These are phyloP conservation scores for Ascochyta fabae DNA, from an alignment of 2,329 filamentous ascomycete genomes.

Conservation along the genomic window DNA sequence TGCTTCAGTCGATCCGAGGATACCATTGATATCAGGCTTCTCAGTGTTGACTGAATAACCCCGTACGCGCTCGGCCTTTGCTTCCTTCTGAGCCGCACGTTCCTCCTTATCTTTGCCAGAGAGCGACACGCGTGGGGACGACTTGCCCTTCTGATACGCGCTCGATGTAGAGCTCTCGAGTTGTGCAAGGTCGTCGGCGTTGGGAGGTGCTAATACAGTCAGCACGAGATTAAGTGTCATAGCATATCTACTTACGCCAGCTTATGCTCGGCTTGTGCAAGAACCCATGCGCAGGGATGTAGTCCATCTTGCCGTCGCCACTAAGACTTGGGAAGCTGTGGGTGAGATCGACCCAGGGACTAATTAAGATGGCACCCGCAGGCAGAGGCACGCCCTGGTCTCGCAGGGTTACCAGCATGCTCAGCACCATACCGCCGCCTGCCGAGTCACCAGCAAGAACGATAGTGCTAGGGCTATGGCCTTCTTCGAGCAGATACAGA, in stretches of 20 bases:
- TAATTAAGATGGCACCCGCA: conserved; percentile 87
- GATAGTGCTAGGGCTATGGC: conserved; percentile 81
- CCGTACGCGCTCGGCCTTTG: conserved; percentile 41
- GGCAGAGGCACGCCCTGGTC: conserved; percentile 85
- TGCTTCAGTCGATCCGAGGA: conserved; percentile 15
- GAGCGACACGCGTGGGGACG: conserved; percentile 12
- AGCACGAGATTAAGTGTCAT: neutral
- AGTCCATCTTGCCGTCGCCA: conserved; percentile 75
- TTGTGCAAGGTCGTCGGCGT: conserved; percentile 71
- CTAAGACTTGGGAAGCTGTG: conserved; percentile 94
- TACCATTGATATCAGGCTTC: conserved; percentile 20
- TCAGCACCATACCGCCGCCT: conserved; percentile 87
- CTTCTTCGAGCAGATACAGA: conserved; percentile 73
- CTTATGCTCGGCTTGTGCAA: conserved; percentile 85
- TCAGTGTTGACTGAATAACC: conserved; percentile 43
- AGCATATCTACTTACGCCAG: conserved; percentile 65
- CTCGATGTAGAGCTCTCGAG: conserved; percentile 44
- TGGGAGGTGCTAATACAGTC: conserved; percentile 68
- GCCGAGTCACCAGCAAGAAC: conserved; percentile 91
- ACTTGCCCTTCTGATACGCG: conserved; percentile 17
- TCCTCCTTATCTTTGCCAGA: conserved; percentile 28
- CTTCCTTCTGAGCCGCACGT: conserved; percentile 44
- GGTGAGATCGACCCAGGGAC: conserved; percentile 93
- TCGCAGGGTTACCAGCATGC: conserved; percentile 77
- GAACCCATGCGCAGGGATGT: conserved; percentile 87